Evolutionary conservation across 1,284 basidiomycete species (phyloP).

Genomic region (Naganishia liquefaciens): DNA sequence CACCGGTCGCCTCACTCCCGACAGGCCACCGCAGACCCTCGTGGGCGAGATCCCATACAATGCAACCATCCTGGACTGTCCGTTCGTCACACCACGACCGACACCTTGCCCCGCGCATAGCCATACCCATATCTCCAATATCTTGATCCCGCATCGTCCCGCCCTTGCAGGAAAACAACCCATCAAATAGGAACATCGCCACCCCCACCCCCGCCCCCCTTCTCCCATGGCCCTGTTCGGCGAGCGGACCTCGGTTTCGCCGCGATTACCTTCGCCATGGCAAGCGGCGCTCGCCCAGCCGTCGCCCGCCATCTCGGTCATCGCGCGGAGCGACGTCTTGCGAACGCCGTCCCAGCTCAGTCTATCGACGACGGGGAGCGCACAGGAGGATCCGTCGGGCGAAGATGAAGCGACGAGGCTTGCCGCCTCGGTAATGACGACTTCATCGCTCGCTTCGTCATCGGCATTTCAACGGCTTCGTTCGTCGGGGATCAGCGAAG

Average conservation of each 20-base stretch:
- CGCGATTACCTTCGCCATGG: constrained; percentile 32
- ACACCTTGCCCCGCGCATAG: constrained; percentile 19
- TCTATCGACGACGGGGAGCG: constrained; percentile 1
- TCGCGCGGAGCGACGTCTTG: constrained; percentile 7
- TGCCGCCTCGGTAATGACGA: background rate
- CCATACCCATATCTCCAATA: constrained; percentile 20
- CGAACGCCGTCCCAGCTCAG: constrained; percentile 25
- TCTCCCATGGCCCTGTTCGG: constrained; percentile 25
- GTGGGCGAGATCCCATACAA: constrained; percentile 2
- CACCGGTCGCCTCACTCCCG: background rate
- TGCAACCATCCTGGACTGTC: constrained; percentile 2
- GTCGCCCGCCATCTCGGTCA: constrained; percentile 18
- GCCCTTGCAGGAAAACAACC: too few species aligned
- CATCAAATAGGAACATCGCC: too few species aligned
- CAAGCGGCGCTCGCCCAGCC: constrained; percentile 27
- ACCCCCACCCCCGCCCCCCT: background rate
- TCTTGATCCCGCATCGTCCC: background rate
- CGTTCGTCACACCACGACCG: constrained; percentile 13
- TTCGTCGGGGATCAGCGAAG: constrained; percentile 17
- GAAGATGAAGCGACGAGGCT: background rate
- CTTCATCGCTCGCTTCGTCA: constrained; percentile 1
- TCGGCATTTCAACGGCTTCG: constrained; percentile 19
- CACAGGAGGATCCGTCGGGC: background rate
- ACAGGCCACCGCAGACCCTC: too few species aligned
- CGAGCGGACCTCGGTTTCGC: constrained; percentile 25